Conservation (phyloP, 495 filamentous ascomycete genomes). For the Oleoguttula mirabilis region DNA sequence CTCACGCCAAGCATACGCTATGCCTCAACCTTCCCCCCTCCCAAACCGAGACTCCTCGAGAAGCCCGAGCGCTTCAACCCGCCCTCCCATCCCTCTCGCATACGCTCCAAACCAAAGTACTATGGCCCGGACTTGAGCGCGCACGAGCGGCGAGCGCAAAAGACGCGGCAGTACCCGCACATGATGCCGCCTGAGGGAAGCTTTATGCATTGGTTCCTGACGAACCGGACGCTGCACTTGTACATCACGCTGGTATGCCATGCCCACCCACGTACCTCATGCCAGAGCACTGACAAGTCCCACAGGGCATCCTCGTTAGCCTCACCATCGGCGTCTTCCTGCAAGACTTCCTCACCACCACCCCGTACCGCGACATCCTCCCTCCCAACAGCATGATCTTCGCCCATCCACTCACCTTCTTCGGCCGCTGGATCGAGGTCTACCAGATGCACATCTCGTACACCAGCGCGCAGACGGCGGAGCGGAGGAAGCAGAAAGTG, state of each 20-base stretch:
- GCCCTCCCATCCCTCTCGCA: conserved; percentile 63
- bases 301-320: conserved; percentile 51
- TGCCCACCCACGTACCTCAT: too few relatives aligned
- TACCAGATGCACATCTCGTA: conserved; percentile 57
- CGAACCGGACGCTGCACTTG: conserved; percentile 58
- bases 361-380: conserved; percentile 60
- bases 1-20: conserved; percentile 7
- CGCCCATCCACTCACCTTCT: conserved; percentile 49
- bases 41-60: conserved; percentile 52
- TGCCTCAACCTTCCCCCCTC: conserved; percentile 18
- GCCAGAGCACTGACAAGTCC: too few relatives aligned
- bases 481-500: conserved; percentile 50
- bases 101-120: conserved; percentile 41
- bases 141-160: conserved; percentile 48
- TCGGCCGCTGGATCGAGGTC: conserved; percentile 48
- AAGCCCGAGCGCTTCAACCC: conserved; percentile 76
- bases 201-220: conserved; percentile 63
- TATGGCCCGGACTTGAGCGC: conserved; percentile 45
- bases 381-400: conserved; percentile 49
- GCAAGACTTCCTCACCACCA: conserved; percentile 55
- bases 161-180: conserved; percentile 59
- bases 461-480: conserved; percentile 47
- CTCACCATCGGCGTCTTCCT: conserved; percentile 57
- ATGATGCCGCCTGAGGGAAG: conserved; percentile 67
- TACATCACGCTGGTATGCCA: conserved; percentile 69